Evolutionary conservation across 257 asterid species (phyloP), one percentile per base, ranked within the genome.

Genomic region (Cynanchum wilfordii): DNA sequence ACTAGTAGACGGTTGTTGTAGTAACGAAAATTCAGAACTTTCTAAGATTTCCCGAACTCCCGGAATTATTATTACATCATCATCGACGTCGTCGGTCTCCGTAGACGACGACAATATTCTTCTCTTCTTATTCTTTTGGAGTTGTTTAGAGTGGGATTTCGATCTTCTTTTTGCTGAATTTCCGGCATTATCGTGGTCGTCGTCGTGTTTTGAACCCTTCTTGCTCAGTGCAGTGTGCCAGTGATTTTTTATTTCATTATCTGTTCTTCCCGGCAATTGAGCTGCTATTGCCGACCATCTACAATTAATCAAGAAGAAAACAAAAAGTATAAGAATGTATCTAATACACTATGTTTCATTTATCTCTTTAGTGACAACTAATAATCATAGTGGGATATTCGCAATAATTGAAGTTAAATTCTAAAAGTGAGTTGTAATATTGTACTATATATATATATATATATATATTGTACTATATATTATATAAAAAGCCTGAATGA

Each of bases 221-320:
- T 95, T 73, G 17, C 47, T 42, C 10, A 91, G 86, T 70, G 87
- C 87, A 0, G 97, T 91, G 77, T 91, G 90, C 97, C 96, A 91
- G 10, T 88, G 87, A 45, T 91, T 91, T 89, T 91, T 91, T 79
- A 91, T 85, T 67, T 91, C 97, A n/a, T 91, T 91, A 68, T 91
- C 97, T 0, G 97, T 88, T 72, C 97, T 83, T 62, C 97, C 97
- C 0, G 97, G 96, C 30, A 91, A 75, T 49, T 91, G 84, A 1
- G 92, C 90, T 1, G 97, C 97, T 33, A 91, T 91, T 0, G 91
- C 91, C 0, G 97, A 91, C 97, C 97, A 91, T 80, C 97, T 91
- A 63, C 19, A 27, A 27, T 45, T 40, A 22, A 55, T 11, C 10
- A 42, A 42, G 11, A 40, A 40, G 7, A 40, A 51, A 1, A 50